Conservation (phyloP, 202 grass and related monocot species). For the Elaeis oleifera region DNA sequence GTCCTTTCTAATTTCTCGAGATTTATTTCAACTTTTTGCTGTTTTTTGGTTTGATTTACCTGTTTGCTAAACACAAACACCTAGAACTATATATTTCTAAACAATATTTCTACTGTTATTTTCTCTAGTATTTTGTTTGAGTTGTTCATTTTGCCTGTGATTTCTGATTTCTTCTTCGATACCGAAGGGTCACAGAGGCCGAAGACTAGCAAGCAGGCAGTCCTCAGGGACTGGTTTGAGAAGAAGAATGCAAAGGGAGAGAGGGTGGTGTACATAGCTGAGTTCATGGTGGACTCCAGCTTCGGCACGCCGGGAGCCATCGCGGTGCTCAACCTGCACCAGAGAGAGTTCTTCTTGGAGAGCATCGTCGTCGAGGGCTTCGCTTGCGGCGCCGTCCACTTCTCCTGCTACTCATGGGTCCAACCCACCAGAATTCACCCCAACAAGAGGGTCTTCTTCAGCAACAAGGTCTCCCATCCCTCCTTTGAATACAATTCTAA, state of each 20-base stretch:
- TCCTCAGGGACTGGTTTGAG: constrained; percentile 5
- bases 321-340: constrained; percentile 43
- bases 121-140: too few relatives aligned
- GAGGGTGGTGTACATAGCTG: constrained; percentile 9
- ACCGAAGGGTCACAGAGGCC: neutral
- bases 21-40: neutral
- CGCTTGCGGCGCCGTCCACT: constrained; percentile 41
- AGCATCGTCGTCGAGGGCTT: constrained; percentile 54
- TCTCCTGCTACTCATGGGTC: constrained; percentile 84
- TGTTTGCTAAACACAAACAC: too few relatives aligned
- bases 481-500: too few relatives aligned
- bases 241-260: constrained; percentile 7
- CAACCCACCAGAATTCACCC: constrained; percentile 39
- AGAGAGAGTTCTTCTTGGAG: constrained; percentile 12
- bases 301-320: constrained; percentile 11
- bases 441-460: constrained; percentile 74
- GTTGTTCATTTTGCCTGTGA: neutral
- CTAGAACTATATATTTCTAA: too few relatives aligned
- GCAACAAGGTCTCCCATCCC: constrained; percentile 33
- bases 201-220: constrained; percentile 6
- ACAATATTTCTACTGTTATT: too few relatives aligned
- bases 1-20: neutral
- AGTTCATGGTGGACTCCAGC: constrained; percentile 12
- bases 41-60: too few relatives aligned
- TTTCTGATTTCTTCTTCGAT: neutral